Conservation (phyloP, 768 basidiomycete genomes). For the Lactarius hengduanensis region DNA sequence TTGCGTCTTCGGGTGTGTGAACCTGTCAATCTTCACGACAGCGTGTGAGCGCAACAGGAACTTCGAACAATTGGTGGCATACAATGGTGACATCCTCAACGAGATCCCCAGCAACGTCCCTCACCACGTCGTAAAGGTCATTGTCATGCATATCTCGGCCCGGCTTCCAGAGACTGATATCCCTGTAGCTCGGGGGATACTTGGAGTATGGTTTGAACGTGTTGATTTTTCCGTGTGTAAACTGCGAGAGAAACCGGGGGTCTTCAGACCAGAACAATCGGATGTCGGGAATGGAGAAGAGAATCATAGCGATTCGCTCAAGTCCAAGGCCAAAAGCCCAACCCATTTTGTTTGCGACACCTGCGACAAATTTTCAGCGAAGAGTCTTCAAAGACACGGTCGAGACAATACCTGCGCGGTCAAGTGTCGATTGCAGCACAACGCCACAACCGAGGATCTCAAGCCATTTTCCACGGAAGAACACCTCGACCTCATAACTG, state of each 20-base stretch:
- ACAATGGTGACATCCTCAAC: conserved; percentile 90
- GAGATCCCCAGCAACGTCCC: conserved; percentile 89
- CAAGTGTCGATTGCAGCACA: conserved; percentile 82
- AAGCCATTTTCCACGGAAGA: conserved; percentile 95
- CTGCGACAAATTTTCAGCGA: conserved; percentile 39
- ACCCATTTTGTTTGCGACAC: conserved; percentile 77
- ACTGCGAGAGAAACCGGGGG: conserved; percentile 83
- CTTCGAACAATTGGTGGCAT: conserved; percentile 30
- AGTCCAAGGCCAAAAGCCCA: conserved; percentile 99
- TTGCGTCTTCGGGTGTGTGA: conserved; percentile 84
- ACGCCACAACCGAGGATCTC: conserved; percentile 96
- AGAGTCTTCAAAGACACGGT: neutral
- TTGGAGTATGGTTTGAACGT: conserved; percentile 90
- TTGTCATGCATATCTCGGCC: conserved; percentile 75
- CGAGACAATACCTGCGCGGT: conserved; percentile 70
- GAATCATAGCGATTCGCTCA: conserved; percentile 96
- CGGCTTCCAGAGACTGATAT: conserved; percentile 91
- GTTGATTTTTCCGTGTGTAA: conserved; percentile 69
- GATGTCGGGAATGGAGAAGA: conserved; percentile 96
- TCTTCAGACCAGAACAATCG: conserved; percentile 97
- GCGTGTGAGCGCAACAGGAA: conserved; percentile 13
- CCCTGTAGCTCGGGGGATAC: conserved; percentile 91
- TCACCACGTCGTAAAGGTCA: conserved; percentile 93
- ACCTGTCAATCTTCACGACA: conserved; percentile 77
- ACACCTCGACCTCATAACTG: conserved; percentile 97